phyloP scores from a whole-genome alignment of 768 basidiomycete species.

The Russula earlei region DNA sequence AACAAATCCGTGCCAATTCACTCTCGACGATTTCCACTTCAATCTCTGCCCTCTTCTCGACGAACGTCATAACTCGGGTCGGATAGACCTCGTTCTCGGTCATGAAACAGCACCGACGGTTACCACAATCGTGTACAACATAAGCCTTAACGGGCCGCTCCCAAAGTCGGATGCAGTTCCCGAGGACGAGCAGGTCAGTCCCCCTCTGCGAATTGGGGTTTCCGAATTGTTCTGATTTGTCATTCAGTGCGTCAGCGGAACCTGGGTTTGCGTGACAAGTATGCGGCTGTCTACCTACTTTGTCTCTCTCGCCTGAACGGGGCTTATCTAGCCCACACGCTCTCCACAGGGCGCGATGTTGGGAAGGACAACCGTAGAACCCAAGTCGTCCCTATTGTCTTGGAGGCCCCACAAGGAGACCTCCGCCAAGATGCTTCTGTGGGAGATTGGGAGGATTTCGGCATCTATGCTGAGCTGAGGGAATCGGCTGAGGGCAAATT shows the following conservation, averaged over 20 bases:
- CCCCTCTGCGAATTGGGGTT: background rate
- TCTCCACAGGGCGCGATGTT: conserved; percentile 1
- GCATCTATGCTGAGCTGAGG: conserved; percentile 5
- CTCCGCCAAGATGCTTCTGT: background rate
- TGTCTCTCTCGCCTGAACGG: background rate
- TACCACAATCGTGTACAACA: conserved; percentile 25
- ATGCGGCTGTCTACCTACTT: background rate
- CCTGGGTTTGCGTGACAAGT: conserved; percentile 19
- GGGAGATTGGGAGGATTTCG: conserved; percentile 4
- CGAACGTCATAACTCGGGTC: conserved; percentile 18
- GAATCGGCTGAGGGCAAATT: background rate
- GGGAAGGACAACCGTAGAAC: background rate
- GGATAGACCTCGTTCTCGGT: conserved; percentile 16
- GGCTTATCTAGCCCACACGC: conserved; percentile 4
- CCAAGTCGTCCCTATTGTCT: conserved; percentile 2
- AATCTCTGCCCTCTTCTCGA: conserved; percentile 26
- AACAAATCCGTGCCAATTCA: background rate
- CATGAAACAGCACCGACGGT: conserved; percentile 24
- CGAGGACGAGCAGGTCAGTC: conserved; percentile 25
- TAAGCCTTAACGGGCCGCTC: conserved; percentile 24
- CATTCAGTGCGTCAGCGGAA: conserved; percentile 12
- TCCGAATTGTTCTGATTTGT: background rate
- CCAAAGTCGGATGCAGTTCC: conserved; percentile 19
- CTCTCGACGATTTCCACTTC: conserved; percentile 15
- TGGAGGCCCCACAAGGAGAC: background rate